A percentile compares a stretch with the other conserved stretches of the same genome.
Conservation (phyloP, 108 stramenopile genomes). For the Cyclostephanos invisitatus region DNA sequence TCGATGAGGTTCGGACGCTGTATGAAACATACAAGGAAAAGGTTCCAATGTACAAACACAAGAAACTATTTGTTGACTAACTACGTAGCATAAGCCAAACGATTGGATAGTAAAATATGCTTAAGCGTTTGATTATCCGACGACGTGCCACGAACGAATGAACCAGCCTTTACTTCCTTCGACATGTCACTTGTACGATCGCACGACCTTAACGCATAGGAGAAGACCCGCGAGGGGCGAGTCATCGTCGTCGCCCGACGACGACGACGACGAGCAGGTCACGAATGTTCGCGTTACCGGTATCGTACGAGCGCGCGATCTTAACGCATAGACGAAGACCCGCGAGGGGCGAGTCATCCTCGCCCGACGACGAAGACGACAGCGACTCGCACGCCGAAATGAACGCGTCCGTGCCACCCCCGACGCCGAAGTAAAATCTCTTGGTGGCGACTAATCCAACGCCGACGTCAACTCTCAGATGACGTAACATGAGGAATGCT, state of each 20-base stretch:
- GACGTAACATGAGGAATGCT: slow-evolving; percentile 57
- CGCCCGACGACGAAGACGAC: neutral
- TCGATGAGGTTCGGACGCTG: slow-evolving; percentile 56
- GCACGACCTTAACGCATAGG: slow-evolving; percentile 26
- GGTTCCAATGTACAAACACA: slow-evolving; percentile 70
- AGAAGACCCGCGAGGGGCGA: slow-evolving; percentile 10
- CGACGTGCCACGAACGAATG: too few species aligned
- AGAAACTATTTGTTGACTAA: neutral
- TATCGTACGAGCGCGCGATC: slow-evolving; percentile 53
- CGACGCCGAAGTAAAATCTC: slow-evolving; percentile 88
- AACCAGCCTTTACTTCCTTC: slow-evolving; percentile 1
- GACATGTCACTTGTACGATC: slow-evolving; percentile 56
- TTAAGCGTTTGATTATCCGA: too few species aligned
- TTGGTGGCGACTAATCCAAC: slow-evolving; percentile 76
- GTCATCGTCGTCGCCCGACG: neutral
- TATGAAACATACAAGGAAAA: slow-evolving; percentile 70
- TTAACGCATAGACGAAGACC: slow-evolving; percentile 26
- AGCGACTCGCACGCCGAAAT: slow-evolving; percentile 26
- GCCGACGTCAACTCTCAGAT: slow-evolving; percentile 60
- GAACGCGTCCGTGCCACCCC: slow-evolving; percentile 76
- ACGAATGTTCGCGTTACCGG: slow-evolving; percentile 78
- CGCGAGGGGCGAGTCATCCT: neutral
- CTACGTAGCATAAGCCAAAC: neutral
- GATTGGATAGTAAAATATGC: neutral
- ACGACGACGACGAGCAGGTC: slow-evolving; percentile 50